Evolutionary conservation across 805 yeast genomes (phyloP), one percentile per base, ranked within the genome.

Genomic region (Ogataea pignaliae): DNA sequence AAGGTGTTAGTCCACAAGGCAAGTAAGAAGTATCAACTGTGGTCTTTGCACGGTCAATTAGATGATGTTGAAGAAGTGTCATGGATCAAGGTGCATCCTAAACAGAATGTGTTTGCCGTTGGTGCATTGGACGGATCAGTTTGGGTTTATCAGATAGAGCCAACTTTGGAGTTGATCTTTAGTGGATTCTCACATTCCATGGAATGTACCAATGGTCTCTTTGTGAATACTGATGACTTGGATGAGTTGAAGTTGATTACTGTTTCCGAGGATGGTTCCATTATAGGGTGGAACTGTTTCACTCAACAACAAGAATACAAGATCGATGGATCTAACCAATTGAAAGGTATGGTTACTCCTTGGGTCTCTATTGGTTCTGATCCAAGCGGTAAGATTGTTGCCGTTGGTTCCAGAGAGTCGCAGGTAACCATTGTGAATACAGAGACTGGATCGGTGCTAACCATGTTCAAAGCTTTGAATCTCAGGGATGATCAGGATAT

Each of bases 101-200:
- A 71, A 16, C 83, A 82, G 59, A 64, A 65, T 28, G 76, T 87
- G 38, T 88, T 91, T 70, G 97, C 98, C 12, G 88, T 87, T 60
- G 97, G 98, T 49, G 91, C 88, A 17, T 70, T 73, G 8, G 97
- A 90, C 64, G 99, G 99, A 3, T 84, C 96, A 0, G 95, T 90
- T 3, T 91, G 97, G 96, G 88, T 84, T 26, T 93, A 89, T 61
- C 87, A 83, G 57, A 74, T 90, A 34, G 81, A 77, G 46, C 71
- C 84, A 40, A 64, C 76, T 10, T 65, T 85, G 42, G 88, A 80
- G 45, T 85, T 82, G 60, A 66, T 86, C 32, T 83, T 86, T 83
- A 72, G 83, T 38, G 93, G 91, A 2, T 85, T 83, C 59, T 79
- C 83, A 15, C 98, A 91, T 66, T 81, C 85, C 45, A 65, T 76